These are phyloP conservation scores for Hymenochaete sp. DNA, from an alignment of 1,284 basidiomycete genomes.

Conservation along the genomic window DNA sequence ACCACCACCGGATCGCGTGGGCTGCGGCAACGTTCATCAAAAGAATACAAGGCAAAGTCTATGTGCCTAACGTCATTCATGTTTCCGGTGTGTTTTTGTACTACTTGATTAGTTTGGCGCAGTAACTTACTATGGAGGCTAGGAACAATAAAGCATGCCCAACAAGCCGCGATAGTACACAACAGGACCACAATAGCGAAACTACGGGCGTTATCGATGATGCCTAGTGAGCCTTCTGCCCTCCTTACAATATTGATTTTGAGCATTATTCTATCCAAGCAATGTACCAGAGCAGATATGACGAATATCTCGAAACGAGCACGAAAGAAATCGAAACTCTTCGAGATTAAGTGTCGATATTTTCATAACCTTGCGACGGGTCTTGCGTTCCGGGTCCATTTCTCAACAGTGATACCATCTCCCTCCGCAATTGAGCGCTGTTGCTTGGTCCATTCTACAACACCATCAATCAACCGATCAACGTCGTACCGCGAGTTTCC, in stretches of 20 bases:
- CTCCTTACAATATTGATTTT: constrained; percentile 1
- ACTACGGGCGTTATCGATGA: constrained; percentile 45
- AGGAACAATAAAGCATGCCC: constrained; percentile 77
- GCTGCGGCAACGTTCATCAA: constrained; percentile 59
- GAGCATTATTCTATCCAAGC: constrained; percentile 24
- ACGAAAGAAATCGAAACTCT: constrained; percentile 51
- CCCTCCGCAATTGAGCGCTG: too few species aligned
- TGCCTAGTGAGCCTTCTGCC: constrained; percentile 34
- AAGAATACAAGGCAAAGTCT: constrained; percentile 43
- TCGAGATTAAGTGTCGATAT: constrained; percentile 38
- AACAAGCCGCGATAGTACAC: constrained; percentile 63
- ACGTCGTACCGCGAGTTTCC: constrained; percentile 62
- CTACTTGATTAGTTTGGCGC: constrained; percentile 1
- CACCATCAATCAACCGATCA: constrained; percentile 41
- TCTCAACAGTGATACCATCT: neutral
- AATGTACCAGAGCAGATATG: constrained; percentile 50
- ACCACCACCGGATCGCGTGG: constrained; percentile 68
- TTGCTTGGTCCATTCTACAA: constrained; percentile 41
- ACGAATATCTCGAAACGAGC: constrained; percentile 47
- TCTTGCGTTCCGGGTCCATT: neutral
- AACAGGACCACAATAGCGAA: constrained; percentile 61
- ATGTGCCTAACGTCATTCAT: constrained; percentile 65
- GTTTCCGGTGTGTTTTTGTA: constrained; percentile 50
- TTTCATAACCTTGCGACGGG: constrained; percentile 10
- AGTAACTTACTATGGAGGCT: neutral